These are phyloP conservation scores for Macrolepiota dolichaula DNA, from an alignment of 768 basidiomycete species.

Conservation along the genomic window DNA sequence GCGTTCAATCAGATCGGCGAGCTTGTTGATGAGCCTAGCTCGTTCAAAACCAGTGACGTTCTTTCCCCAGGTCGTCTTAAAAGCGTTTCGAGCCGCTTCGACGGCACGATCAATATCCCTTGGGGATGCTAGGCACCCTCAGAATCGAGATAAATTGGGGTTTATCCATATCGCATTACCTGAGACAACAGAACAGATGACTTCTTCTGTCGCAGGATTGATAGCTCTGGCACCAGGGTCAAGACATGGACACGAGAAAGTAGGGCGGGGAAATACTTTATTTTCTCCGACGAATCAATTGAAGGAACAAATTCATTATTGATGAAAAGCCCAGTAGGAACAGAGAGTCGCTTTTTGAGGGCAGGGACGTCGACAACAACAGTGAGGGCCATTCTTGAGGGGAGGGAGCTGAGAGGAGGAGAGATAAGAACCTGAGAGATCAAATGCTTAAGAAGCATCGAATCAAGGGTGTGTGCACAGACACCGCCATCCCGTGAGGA, in stretches of 20 bases:
- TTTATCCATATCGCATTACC: constrained; percentile 29
- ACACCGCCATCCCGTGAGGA: neutral
- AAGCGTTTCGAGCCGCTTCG: constrained; percentile 77
- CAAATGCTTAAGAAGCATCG: constrained; percentile 12
- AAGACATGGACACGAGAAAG: neutral
- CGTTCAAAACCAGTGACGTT: constrained; percentile 83
- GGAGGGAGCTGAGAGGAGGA: neutral
- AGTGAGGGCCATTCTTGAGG: constrained; percentile 43
- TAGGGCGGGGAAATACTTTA: constrained; percentile 40
- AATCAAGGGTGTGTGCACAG: constrained; percentile 4
- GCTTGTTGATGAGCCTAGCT: constrained; percentile 75
- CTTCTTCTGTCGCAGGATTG: constrained; percentile 80
- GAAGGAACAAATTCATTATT: constrained; percentile 87
- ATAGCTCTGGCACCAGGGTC: constrained; percentile 44
- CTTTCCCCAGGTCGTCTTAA: constrained; percentile 86
- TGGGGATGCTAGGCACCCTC: constrained; percentile 43
- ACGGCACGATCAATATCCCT: constrained; percentile 86
- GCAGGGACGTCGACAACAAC: constrained; percentile 37
- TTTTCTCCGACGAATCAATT: constrained; percentile 58
- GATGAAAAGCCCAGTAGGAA: constrained; percentile 88
- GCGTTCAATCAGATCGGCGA: constrained; percentile 88
- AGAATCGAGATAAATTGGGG: neutral
- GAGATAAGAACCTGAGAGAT: neutral
- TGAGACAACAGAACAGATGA: constrained; percentile 65
- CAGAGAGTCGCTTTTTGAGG: constrained; percentile 46